Percentiles rank a stretch among this genome's conserved stretches.
Evolutionary conservation across 1,284 basidiomycete species (phyloP).

Genomic region (Ustilago shanxiensis): DNA sequence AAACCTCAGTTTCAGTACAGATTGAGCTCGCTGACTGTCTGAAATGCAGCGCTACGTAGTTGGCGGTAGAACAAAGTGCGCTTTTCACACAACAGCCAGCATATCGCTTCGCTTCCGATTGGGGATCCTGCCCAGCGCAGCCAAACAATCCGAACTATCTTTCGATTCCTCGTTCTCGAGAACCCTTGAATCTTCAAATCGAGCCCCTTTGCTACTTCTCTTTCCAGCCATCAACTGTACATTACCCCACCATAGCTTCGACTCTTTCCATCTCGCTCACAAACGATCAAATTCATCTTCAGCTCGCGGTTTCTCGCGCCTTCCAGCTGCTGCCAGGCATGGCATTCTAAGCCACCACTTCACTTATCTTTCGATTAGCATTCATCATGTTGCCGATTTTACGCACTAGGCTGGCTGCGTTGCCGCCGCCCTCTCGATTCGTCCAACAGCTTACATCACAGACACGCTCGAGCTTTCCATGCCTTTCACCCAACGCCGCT

Average conservation of each 20-base stretch:
- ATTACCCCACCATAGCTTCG: too few species aligned
- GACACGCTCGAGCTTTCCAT: not conserved
- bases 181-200: not conserved
- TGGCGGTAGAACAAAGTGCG: not conserved
- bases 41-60: slow-evolving; percentile 34
- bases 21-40: slow-evolving; percentile 14
- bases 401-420: slow-evolving; percentile 7
- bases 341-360: not conserved
- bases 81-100: slow-evolving; percentile 23
- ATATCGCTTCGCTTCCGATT: slow-evolving; percentile 3
- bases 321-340: slow-evolving; percentile 10
- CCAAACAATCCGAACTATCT: not conserved
- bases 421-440: slow-evolving; percentile 1
- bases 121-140: not conserved
- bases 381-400: slow-evolving; percentile 22
- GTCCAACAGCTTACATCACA: not conserved
- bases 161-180: not conserved
- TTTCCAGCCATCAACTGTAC: not conserved
- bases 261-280: not conserved
- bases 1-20: too few species aligned
- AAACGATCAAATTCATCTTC: not conserved
- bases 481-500: not conserved
- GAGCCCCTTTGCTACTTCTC: not conserved
- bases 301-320: not conserved
- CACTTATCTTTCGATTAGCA: not conserved